Evolutionary conservation across 169 alveolate genomes (phyloP), one percentile per base, ranked within the genome.

Genomic region (Plasmodium gonderi): DNA sequence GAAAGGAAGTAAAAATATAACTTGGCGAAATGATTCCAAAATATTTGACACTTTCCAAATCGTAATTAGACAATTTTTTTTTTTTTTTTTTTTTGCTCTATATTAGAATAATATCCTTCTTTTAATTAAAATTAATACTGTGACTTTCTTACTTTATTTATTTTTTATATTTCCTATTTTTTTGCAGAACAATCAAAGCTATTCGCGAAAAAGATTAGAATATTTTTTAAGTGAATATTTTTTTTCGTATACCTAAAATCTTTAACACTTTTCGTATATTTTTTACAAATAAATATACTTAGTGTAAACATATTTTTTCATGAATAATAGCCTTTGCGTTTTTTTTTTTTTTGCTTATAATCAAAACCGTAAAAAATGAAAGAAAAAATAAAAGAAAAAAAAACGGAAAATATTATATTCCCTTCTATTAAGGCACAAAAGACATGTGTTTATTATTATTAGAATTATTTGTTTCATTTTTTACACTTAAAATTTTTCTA

Each of bases 191-290:
- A 89, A 89, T 76, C 42, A n/a, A 68, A 76, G 90, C 51, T 89
- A 89, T 38, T 89, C 93, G 38, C 79, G 93, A 60, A 89, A 89
- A 76, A 75, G 68, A 36, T 67, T 89, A 65, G 93, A 89, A 44
- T 76, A 64, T 89, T 77, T 89, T 42, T 77, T 89, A 77, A 60
- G 38, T 45, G 79, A 60, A 20, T 89, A 60, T 89, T 76, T 89
- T 54, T 76, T 29, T 38, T n/a, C 74, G 54, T 75, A 12, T 44
- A 33, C 17, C 3, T 4, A 29, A 80, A 80, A 40, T 9, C 14
- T 49, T 69, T n/a, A 20, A 0, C n/a, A 11, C 23, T 31, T 69
- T 69, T 69, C 23, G 38, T 20, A 20, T 60, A 60, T 5, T 11
- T 60, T 60, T 60, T 60, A 60, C 26, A 3, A 17, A 23, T 60